Percentiles rank a stretch among this genome's conserved stretches.
Conservation (phyloP, 192 early-diverging fungal species). For the Cetraspora pellucida region DNA sequence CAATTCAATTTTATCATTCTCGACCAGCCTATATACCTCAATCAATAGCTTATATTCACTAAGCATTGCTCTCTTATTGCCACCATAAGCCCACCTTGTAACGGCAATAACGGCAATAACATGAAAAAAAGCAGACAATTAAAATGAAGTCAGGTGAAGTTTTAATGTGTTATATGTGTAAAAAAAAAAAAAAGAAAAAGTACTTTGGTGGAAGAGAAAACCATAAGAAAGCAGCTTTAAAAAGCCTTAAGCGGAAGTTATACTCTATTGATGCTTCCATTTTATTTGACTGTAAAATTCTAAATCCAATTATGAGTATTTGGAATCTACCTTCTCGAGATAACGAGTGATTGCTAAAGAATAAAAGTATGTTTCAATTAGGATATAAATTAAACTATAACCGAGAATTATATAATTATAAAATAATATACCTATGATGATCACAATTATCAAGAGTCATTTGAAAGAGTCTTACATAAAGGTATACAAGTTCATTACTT, state of each 20-base stretch:
- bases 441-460: conserved; percentile 62
- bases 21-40: conserved; percentile 64
- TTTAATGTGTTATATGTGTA: conserved; percentile 35
- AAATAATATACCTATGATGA: conserved; percentile 33
- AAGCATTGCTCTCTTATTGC: conserved; percentile 63
- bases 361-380: not conserved
- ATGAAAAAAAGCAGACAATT: not conserved
- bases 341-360: conserved; percentile 64
- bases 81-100: conserved; percentile 74
- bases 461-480: conserved; percentile 81
- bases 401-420: not conserved
- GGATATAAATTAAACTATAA: not conserved
- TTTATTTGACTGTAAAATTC: conserved; percentile 69
- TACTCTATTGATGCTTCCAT: conserved; percentile 66
- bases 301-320: conserved; percentile 74
- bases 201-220: conserved; percentile 73
- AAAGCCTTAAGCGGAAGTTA: conserved; percentile 67
- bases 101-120: not conserved
- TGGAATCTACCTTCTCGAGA: conserved; percentile 80
- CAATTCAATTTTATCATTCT: conserved; percentile 63
- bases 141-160: not conserved
- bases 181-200: conserved; percentile 35
- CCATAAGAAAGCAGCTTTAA: conserved; percentile 80
- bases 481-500: conserved; percentile 69
- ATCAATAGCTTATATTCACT: conserved; percentile 66